phyloP scores from a whole-genome alignment of 495 filamentous ascomycete genomes.

The Annulohypoxylon maeteangense region DNA sequence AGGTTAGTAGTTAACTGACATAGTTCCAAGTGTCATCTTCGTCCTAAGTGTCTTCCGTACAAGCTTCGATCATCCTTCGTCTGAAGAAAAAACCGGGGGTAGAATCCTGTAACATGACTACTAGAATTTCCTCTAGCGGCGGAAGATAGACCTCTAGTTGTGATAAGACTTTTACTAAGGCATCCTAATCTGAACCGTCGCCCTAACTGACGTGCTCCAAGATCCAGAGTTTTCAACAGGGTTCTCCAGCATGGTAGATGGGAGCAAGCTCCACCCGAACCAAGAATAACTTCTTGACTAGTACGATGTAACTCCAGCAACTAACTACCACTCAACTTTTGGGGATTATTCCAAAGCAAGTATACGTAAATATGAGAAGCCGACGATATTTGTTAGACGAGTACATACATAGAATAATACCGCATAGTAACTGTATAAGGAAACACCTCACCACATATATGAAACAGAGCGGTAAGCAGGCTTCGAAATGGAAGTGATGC shows the following conservation, averaged over 20 bases:
- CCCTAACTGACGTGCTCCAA: neutral
- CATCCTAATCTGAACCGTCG: neutral
- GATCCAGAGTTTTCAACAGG: neutral
- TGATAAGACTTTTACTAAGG: neutral
- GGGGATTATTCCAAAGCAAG: no score
- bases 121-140: neutral
- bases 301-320: no score
- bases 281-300: neutral
- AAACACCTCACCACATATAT: neutral
- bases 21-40: neutral
- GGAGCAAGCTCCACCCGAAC: neutral
- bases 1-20: neutral
- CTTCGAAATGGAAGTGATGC: neutral
- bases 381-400: no score
- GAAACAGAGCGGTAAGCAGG: neutral
- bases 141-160: neutral
- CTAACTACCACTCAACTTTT: no score
- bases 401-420: no score
- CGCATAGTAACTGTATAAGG: neutral
- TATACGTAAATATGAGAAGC: no score
- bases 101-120: neutral
- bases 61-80: neutral
- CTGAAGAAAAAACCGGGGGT: neutral
- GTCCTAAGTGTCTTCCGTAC: neutral
- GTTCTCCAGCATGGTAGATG: neutral